Evolutionary conservation across 768 basidiomycete species (phyloP).

Genomic region (Obba rivulosa): DNA sequence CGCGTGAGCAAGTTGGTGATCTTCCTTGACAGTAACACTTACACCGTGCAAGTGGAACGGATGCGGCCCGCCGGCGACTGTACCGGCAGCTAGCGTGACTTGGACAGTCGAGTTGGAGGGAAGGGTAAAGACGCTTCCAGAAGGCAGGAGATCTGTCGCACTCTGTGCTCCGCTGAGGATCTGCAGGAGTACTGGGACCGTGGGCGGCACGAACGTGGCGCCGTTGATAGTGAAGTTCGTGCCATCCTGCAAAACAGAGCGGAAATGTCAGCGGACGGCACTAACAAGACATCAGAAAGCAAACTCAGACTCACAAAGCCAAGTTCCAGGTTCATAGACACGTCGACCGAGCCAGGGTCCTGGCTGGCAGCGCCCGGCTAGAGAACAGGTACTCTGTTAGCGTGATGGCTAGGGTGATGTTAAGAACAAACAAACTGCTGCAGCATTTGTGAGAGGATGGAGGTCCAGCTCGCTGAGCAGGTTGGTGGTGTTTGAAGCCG

Average conservation of each 20-base stretch:
- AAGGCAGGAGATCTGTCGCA: slow-evolving; percentile 43
- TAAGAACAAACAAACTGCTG: slow-evolving; percentile 15
- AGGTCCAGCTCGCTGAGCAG: slow-evolving; percentile 11
- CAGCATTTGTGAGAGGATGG: slow-evolving; percentile 17
- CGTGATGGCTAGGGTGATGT: no score
- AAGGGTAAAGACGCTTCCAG: slow-evolving; percentile 41
- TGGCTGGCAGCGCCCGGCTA: neutral
- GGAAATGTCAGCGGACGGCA: neutral
- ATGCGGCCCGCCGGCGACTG: slow-evolving; percentile 32
- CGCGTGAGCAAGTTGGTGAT: no score
- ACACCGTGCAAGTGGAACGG: slow-evolving; percentile 39
- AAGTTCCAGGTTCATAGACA: no score
- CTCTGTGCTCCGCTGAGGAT: slow-evolving; percentile 48
- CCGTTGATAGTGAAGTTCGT: slow-evolving; percentile 30
- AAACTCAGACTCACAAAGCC: neutral
- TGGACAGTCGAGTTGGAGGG: slow-evolving; percentile 43
- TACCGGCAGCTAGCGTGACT: slow-evolving; percentile 40
- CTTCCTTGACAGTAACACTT: no score
- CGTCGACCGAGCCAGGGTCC: neutral
- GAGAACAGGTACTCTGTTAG: no score
- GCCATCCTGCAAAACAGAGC: slow-evolving; percentile 7
- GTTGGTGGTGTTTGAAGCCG: neutral
- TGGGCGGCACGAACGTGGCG: slow-evolving; percentile 33
- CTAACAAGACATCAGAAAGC: slow-evolving; percentile 10
- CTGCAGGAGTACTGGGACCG: slow-evolving; percentile 51